Conservation (phyloP, 225 moss, liverwort and hornwort genomes). For the Antitrichia curtipendula region DNA sequence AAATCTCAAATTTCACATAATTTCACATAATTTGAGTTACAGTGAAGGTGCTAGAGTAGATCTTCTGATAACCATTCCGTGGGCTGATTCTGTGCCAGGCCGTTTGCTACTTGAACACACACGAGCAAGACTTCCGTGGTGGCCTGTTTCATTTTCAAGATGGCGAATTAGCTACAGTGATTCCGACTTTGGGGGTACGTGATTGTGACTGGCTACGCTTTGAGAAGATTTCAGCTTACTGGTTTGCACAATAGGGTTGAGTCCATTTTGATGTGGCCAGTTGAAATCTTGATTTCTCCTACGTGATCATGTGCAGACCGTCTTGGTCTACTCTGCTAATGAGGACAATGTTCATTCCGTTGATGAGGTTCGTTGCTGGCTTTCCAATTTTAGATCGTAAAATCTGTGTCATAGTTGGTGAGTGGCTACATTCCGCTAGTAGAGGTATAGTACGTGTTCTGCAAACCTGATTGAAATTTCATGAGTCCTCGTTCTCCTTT, state of each 20-base stretch:
- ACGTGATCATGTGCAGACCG: constrained; percentile 10
- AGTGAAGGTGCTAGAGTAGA: background rate
- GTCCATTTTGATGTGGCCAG: background rate
- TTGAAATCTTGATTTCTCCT: background rate
- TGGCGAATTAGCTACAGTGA: constrained; percentile 44
- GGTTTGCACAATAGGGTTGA: background rate
- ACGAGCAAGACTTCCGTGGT: constrained; percentile 61
- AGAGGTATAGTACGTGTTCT: background rate
- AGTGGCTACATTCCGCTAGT: background rate
- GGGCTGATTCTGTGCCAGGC: constrained; percentile 29
- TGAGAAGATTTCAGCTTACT: background rate
- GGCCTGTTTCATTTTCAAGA: constrained; percentile 79
- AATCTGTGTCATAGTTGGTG: background rate
- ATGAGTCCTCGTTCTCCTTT: background rate
- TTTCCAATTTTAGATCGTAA: background rate
- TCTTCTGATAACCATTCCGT: background rate
- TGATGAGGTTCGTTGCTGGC: constrained; percentile 48
- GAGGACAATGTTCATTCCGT: constrained; percentile 65
- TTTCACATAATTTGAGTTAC: background rate
- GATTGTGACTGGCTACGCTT: background rate
- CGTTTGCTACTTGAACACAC: constrained; percentile 77
- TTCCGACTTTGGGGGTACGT: constrained; percentile 61
- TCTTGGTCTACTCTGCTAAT: constrained; percentile 63
- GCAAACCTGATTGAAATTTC: background rate
- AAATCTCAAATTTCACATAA: background rate